Conservation (phyloP, 2,329 filamentous ascomycete species). For the Lanzia echinophila region DNA sequence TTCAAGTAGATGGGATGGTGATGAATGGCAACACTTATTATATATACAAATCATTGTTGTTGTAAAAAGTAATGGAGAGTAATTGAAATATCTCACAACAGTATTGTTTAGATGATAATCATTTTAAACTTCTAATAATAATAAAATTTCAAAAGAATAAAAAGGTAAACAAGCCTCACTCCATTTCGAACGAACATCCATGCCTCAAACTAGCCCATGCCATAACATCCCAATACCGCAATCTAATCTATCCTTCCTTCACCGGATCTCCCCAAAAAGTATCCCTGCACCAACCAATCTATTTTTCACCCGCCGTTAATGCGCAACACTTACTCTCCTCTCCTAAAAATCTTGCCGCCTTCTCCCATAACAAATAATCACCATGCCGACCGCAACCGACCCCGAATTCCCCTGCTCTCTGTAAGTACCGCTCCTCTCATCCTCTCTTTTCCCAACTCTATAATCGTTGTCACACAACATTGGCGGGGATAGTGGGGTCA, state of each 20-base stretch:
- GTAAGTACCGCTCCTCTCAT: constrained; percentile 37
- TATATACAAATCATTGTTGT: no score
- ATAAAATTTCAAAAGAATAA: no score
- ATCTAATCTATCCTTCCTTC: neutral
- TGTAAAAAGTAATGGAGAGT: no score
- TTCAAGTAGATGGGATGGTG: no score
- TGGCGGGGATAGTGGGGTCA: no score
- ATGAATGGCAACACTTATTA: no score
- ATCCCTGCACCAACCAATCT: neutral
- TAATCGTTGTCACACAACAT: neutral
- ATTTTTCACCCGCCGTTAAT: neutral
- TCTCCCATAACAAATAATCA: neutral
- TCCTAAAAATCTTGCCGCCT: neutral
- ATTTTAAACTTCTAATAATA: no score
- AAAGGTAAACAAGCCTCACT: no score
- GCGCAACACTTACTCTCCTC: neutral
- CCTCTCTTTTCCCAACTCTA: neutral
- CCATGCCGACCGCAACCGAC: constrained; percentile 26
- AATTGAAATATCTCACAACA: no score
- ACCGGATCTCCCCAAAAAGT: neutral
- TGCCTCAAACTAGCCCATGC: no score
- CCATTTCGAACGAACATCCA: no score
- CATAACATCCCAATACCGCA: neutral
- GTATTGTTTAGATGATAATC: no score
- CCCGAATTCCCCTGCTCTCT: constrained; percentile 55